Evolutionary conservation across 306 rosid species (phyloP), one percentile per base, ranked within the genome.

Genomic region (Rubus parviflorus): DNA sequence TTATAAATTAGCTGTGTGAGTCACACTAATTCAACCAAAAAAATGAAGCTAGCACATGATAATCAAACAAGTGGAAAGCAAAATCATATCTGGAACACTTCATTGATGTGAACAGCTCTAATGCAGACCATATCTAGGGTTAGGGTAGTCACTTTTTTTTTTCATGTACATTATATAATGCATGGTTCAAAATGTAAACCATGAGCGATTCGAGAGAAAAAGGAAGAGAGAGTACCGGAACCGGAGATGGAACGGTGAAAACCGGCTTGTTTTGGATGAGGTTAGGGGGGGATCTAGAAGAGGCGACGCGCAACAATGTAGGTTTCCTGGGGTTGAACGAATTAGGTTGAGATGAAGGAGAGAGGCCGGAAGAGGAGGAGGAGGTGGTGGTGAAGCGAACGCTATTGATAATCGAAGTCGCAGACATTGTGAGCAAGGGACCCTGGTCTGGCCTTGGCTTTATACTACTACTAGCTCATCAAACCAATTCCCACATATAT

Each of bases 211-310:
- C 0, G 30, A 48, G 11, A 78, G 52, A 41, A 30, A 11, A 58
- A 52, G 63, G 8, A 23, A 37, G 11, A 64, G 30, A 60, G 48
- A 51, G 71, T 94, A 95, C 97, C 99, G 79, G 84, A 82, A 81
- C 74, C 23, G 97, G 90, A 65, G 96, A n/a, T 5, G 99, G 87
- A 5, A 90, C 89, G 66, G 99, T 94, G 60, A 88, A 81, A 30
- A 95, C 97, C 9, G 97, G 97, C 49, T 69, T 87, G 91, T 91
- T 87, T 75, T 90, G 97, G 76, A 92, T 95, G 67, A 92, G 97
- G 46, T 22, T 81, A 11, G 97, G 90, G 23, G 91, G 80, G 23
- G 88, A 72, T 14, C 86, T 38, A 14, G 88, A 66, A 7, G 88
- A 66, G 35, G 88, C 54, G 14, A 86, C 76, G 1, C 66, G 91